A percentile compares a stretch with the other conserved stretches of the same genome.
Evolutionary conservation across 208 protist species (phyloP).

Genomic region (Trypanosomatidae sp.): DNA sequence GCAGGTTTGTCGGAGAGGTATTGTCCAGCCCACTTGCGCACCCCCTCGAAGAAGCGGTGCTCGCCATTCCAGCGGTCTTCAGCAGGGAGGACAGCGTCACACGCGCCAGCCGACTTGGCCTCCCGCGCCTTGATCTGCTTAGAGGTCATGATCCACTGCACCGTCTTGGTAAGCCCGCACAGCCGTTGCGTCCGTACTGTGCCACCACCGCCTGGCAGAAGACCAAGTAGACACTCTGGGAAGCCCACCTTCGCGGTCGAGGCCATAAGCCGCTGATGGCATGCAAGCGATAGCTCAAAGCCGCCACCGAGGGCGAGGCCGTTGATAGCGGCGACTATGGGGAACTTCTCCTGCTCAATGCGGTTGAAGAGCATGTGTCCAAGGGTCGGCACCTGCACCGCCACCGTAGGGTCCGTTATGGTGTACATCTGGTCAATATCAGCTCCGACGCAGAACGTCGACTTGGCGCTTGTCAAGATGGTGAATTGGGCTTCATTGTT

Average conservation of each 20-base stretch:
- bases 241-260: constrained; percentile 65
- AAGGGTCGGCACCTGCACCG: constrained; percentile 30
- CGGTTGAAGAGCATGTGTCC: constrained; percentile 74
- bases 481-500: constrained; percentile 54
- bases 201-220: constrained; percentile 94
- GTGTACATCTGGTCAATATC: constrained; percentile 85
- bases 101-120: constrained; percentile 78
- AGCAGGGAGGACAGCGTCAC: constrained; percentile 52
- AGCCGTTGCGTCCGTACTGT: constrained; percentile 95
- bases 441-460: constrained; percentile 80
- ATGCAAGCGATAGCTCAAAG: constrained; percentile 95
- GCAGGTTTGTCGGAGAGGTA: constrained; percentile 57
- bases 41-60: constrained; percentile 71
- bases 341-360: constrained; percentile 59
- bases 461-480: constrained; percentile 75
- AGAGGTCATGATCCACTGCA: constrained; percentile 89
- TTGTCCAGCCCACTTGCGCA: constrained; percentile 58
- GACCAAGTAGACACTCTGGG: constrained; percentile 93
- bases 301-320: constrained; percentile 94
- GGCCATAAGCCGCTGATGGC: constrained; percentile 83
- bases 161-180: constrained; percentile 84
- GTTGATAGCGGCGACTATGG: constrained; percentile 94
- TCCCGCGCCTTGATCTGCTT: constrained; percentile 62
- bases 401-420: constrained; percentile 47
- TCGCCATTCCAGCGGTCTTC: constrained; percentile 65